A percentile compares a stretch with the other conserved stretches of the same genome.
Evolutionary conservation across 2,329 filamentous ascomycete species (phyloP).

Genomic region (Tolypocladium capitatum): DNA sequence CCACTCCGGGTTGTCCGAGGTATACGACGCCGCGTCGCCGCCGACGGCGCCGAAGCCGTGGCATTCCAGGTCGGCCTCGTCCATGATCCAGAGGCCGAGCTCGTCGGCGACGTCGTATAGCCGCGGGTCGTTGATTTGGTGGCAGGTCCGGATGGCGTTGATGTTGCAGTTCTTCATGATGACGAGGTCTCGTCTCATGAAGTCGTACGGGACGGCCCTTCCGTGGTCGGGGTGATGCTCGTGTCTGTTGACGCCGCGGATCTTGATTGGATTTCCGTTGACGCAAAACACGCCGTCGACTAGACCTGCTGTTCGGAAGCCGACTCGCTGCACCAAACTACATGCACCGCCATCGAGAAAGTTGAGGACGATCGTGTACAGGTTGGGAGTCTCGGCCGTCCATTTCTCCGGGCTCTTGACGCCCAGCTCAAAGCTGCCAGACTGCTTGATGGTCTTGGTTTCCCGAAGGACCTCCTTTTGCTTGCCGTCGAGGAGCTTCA

Average conservation of each 20-base stretch:
- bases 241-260: conserved; percentile 58
- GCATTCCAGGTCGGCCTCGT: conserved; percentile 41
- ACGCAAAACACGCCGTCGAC: conserved; percentile 48
- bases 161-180: conserved; percentile 58
- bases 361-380: conserved; percentile 38
- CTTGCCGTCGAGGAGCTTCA: conserved; percentile 23
- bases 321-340: conserved; percentile 40
- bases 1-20: conserved; percentile 49
- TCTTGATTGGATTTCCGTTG: conserved; percentile 50
- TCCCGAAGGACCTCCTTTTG: conserved; percentile 13
- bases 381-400: conserved; percentile 54
- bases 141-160: conserved; percentile 55
- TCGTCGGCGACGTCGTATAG: conserved; percentile 51
- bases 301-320: conserved; percentile 50
- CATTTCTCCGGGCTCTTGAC: conserved; percentile 45
- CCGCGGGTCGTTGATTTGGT: conserved; percentile 49
- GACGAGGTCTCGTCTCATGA: conserved; percentile 47
- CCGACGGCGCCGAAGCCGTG: conserved; percentile 34
- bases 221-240: conserved; percentile 54
- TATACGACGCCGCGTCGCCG: conserved; percentile 24
- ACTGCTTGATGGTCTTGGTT: conserved; percentile 14
- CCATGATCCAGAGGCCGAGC: conserved; percentile 50
- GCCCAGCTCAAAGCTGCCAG: conserved; percentile 24
- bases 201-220: conserved; percentile 46
- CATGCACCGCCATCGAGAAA: conserved; percentile 14